A percentile compares a stretch with the other conserved stretches of the same genome.
These are phyloP conservation scores for Kewa caespitosa DNA, from an alignment of 179 eudicot genomes.

Conservation along the genomic window DNA sequence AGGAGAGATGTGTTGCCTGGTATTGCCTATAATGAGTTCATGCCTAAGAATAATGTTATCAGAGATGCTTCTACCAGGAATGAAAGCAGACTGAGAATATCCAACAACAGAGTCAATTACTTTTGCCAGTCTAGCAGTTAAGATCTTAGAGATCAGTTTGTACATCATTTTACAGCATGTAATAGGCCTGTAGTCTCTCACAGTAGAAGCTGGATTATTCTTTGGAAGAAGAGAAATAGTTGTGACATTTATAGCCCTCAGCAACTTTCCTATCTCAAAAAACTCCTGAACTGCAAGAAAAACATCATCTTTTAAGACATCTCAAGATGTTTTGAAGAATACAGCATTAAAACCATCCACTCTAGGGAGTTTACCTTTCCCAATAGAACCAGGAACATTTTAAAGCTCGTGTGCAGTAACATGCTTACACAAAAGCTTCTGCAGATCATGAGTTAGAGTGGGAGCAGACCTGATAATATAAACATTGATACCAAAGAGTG, in stretches of 20 bases:
- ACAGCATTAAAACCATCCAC: neutral
- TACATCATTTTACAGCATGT: neutral
- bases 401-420: neutral
- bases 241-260: neutral
- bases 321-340: no score
- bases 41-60: neutral
- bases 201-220: neutral
- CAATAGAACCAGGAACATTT: neutral
- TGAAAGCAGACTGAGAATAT: neutral
- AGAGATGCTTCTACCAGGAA: neutral
- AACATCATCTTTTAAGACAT: no score
- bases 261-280: neutral
- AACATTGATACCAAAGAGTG: neutral
- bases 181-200: neutral
- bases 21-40: neutral
- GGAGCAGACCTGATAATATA: neutral
- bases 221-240: neutral
- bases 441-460: neutral
- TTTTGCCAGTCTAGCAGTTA: neutral
- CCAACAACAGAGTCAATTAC: neutral
- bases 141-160: neutral
- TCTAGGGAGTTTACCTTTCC: neutral
- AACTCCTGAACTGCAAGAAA: no score
- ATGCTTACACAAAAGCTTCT: neutral
- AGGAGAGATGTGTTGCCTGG: neutral